Percentiles rank a stretch among this genome's conserved stretches.
Conservation (phyloP, 2,329 filamentous ascomycete genomes). For the Aspergillus ruber region DNA sequence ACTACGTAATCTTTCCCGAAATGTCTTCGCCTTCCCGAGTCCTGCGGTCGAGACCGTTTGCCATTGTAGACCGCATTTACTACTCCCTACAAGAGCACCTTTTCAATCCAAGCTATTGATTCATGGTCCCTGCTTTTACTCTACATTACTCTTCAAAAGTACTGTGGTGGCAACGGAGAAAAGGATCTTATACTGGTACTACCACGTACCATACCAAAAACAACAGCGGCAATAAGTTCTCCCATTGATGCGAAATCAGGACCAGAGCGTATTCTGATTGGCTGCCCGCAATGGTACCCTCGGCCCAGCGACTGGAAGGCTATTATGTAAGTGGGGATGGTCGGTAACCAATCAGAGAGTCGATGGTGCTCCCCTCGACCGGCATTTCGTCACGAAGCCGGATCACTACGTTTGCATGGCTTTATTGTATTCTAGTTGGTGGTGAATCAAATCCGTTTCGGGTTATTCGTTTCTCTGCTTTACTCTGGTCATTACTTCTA, state of each 20-base stretch:
- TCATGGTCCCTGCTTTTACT: not conserved
- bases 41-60: not conserved
- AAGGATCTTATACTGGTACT: not conserved
- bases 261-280: conserved; percentile 5
- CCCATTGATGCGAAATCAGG: conserved; percentile 11
- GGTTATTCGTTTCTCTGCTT: no score
- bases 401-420: not conserved
- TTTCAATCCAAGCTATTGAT: no score
- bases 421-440: no score
- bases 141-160: not conserved
- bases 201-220: conserved; percentile 2
- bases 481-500: no score
- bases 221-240: conserved; percentile 28
- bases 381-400: not conserved
- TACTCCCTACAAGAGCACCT: no score
- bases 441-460: no score
- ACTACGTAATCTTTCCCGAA: not conserved
- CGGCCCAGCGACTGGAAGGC: not conserved
- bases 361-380: not conserved
- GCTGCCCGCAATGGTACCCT: conserved; percentile 10
- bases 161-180: not conserved
- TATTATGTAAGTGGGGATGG: not conserved
- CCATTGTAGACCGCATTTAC: not conserved
- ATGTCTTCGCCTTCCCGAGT: not conserved
- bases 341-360: not conserved